A percentile compares a stretch with the other conserved stretches of the same genome.
phyloP scores from a whole-genome alignment of 768 basidiomycete genomes.

The Leccinum disarticulatum region DNA sequence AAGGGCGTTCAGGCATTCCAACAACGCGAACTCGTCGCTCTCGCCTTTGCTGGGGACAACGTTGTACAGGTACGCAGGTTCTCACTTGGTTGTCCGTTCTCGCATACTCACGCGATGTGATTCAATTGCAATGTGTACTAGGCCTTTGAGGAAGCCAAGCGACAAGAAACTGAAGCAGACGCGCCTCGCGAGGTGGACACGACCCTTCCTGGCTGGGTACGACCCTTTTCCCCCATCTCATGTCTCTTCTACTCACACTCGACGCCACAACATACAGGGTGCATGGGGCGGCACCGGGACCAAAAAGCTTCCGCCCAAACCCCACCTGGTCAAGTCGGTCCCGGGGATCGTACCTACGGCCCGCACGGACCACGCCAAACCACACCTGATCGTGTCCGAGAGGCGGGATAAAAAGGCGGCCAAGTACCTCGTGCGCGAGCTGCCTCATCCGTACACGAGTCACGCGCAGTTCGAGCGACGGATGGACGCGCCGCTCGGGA shows the following conservation, averaged over 20 bases:
- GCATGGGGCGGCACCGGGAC: slow-evolving; percentile 87
- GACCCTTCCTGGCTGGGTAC: slow-evolving; percentile 93
- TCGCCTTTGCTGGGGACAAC: slow-evolving; percentile 96
- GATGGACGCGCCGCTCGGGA: slow-evolving; percentile 78
- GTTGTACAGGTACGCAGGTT: slow-evolving; percentile 71
- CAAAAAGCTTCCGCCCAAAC: slow-evolving; percentile 57
- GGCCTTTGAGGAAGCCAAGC: slow-evolving; percentile 87
- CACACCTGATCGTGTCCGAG: slow-evolving; percentile 94
- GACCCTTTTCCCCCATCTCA: slow-evolving; percentile 34
- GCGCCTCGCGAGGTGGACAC: slow-evolving; percentile 87
- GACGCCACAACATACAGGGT: slow-evolving; percentile 51
- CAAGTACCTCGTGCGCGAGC: slow-evolving; percentile 86
- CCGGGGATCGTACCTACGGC: slow-evolving; percentile 76
- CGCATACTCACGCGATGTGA: background rate
- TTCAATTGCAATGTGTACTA: slow-evolving; percentile 29
- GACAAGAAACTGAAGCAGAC: slow-evolving; percentile 78
- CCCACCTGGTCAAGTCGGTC: slow-evolving; percentile 75
- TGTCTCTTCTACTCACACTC: background rate
- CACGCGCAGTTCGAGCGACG: slow-evolving; percentile 88
- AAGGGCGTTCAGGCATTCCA: slow-evolving; percentile 64
- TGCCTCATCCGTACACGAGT: slow-evolving; percentile 94
- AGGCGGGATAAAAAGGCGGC: slow-evolving; percentile 91
- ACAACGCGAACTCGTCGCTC: slow-evolving; percentile 90
- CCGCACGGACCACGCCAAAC: slow-evolving; percentile 82
- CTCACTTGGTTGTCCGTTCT: no score